These are phyloP conservation scores for Rhynchospora pubera DNA, from an alignment of 176 grass and related monocot genomes.

Conservation along the genomic window DNA sequence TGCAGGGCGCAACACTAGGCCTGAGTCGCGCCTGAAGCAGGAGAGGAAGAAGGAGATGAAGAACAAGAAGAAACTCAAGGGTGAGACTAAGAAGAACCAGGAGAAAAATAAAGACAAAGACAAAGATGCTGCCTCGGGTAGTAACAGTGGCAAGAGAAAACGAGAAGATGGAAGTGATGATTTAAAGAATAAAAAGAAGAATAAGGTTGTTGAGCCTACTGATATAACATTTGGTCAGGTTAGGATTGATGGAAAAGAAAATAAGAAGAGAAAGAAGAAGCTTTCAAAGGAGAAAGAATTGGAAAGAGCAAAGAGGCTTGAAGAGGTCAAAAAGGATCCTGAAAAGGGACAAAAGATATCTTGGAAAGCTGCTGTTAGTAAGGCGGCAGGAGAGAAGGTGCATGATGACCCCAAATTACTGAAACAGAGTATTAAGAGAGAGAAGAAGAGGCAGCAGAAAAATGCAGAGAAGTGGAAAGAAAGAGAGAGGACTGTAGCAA, in stretches of 20 bases:
- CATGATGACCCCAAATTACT: constrained; percentile 83
- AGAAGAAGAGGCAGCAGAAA: constrained; percentile 62
- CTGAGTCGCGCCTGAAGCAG: constrained; percentile 41
- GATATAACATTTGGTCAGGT: constrained; percentile 69
- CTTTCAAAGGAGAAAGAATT: constrained; percentile 64
- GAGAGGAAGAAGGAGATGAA: constrained; percentile 59
- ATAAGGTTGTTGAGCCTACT: constrained; percentile 16
- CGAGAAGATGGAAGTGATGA: constrained; percentile 27
- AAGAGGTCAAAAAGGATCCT: constrained; percentile 65
- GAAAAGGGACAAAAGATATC: constrained; percentile 53
- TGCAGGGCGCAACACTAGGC: constrained; percentile 55
- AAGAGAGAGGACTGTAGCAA: constrained; percentile 37
- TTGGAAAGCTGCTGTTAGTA: constrained; percentile 62
- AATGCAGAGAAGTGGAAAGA: constrained; percentile 58
- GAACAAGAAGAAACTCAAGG: constrained; percentile 30
- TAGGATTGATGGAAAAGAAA: constrained; percentile 47
- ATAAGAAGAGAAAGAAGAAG: constrained; percentile 62
- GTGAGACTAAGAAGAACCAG: constrained; percentile 23
- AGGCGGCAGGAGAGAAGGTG: constrained; percentile 76
- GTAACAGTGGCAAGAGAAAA: constrained; percentile 41
- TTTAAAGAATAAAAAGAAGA: constrained; percentile 46
- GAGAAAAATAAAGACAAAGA: constrained; percentile 32
- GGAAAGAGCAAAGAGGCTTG: constrained; percentile 55
- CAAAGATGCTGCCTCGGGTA: neutral
- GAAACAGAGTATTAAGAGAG: constrained; percentile 77